Percentiles rank a stretch among this genome's conserved stretches.
Evolutionary conservation across 2,329 filamentous ascomycete species (phyloP).

Genomic region (Aspergillus sp.): DNA sequence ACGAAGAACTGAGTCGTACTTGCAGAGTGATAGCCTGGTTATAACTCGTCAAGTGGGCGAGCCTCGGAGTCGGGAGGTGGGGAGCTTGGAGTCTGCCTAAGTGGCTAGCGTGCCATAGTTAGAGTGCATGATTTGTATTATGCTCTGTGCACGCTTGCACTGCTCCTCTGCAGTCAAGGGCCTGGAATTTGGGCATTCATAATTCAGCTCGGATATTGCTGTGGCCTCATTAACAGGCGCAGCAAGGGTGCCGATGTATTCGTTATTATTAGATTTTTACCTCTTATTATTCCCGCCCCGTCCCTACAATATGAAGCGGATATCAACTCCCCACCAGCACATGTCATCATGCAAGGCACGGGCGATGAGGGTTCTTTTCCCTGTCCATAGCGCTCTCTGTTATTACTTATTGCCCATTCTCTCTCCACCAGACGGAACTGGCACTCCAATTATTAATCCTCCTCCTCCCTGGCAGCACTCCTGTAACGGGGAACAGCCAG

Average conservation of each 20-base stretch:
- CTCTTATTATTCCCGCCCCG: too few relatives aligned
- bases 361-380: conserved; percentile 4
- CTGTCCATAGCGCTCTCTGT: background rate
- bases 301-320: background rate
- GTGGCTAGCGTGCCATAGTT: background rate
- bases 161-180: too few relatives aligned
- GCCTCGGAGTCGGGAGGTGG: conserved; percentile 24
- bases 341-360: conserved; percentile 6
- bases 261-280: too few relatives aligned
- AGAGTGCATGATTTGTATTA: too few relatives aligned
- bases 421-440: background rate
- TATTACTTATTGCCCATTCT: background rate
- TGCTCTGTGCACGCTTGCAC: background rate
- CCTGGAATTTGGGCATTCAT: too few relatives aligned
- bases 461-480: too few relatives aligned
- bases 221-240: background rate
- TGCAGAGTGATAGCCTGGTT: background rate
- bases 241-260: background rate
- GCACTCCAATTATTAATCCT: background rate
- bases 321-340: conserved; percentile 1
- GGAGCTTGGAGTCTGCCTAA: conserved; percentile 14
- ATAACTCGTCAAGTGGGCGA: conserved; percentile 16
- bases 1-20: background rate
- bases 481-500: too few relatives aligned
- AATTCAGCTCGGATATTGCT: too few relatives aligned